Evolutionary conservation across 2,329 filamentous ascomycete species (phyloP), one percentile per base, ranked within the genome.

Genomic region (Chaetomium strumarium): DNA sequence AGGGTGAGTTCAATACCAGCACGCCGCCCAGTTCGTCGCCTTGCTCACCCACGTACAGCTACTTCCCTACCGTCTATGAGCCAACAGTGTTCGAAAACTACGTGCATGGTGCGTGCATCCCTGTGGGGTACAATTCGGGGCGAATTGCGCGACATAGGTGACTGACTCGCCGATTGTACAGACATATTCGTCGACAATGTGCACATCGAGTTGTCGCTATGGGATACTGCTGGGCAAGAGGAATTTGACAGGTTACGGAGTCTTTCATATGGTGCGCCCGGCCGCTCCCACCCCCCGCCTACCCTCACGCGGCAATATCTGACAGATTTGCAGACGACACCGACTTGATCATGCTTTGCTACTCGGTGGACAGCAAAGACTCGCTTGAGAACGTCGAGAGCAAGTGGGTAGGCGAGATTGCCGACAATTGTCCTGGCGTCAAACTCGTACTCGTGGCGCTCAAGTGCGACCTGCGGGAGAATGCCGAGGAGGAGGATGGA

Each of bases 11-110:
- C 33, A 31, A 53, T 50, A 9, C 17, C 8, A 37, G 16, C n/a
- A 24, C 34, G 46, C 41, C 31, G 9, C 12, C 19, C 17, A 20
- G n/a, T 34, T 30, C 36, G 42, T 30, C 29, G 13, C 47, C 46
- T 34, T 49, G 34, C 51, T 53, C 20, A 48, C 24, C 38, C 20
- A 7, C 34, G n/a, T 49, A 39, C 63, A 92, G 89, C 59, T 96
- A 96, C 72, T 99, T 99, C 71, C 92, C 92, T 47, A 96, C 92
- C 53, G 92, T 97, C 66, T 97, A 97, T 75, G 91, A 97, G 72
- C 93, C 93, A 50, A 99, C 92, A 34, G 92, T 96, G 60, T 96
- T 96, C 72, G 92, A 99, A 71, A 99, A 99, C 73, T 99, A 97
- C 72, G 92, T 99, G 58, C 92, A 99, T 70, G 90, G 89, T 95